Conservation (phyloP, 2,329 filamentous ascomycete genomes). For the Macrophomina pseudophaseolina region DNA sequence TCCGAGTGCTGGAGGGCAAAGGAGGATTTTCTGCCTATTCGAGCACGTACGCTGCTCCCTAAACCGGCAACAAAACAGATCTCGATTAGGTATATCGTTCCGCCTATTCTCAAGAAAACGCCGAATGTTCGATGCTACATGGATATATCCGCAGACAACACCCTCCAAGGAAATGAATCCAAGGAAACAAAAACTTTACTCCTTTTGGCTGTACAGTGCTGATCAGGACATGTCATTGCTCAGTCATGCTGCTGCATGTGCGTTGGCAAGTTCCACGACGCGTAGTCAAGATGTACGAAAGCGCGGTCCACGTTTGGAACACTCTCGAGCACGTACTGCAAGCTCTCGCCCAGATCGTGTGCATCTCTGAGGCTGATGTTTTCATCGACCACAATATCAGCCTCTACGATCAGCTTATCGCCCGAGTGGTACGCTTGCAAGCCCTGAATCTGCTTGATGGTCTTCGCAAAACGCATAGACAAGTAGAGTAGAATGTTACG, state of each 20-base stretch:
- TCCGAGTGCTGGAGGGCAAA: neutral
- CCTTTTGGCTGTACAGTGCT: neutral
- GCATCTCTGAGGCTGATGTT: slow-evolving; percentile 76
- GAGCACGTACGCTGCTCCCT: neutral
- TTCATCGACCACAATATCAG: slow-evolving; percentile 83
- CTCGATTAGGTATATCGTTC: slow-evolving; percentile 5
- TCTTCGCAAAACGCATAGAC: slow-evolving; percentile 90
- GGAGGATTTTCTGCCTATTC: neutral
- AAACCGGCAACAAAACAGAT: neutral
- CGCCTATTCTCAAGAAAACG: neutral
- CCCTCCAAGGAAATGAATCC: neutral
- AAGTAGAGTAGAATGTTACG: slow-evolving; percentile 86
- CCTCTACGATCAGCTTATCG: slow-evolving; percentile 82
- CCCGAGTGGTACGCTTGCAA: slow-evolving; percentile 84
- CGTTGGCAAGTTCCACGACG: slow-evolving; percentile 55
- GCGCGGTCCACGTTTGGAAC: slow-evolving; percentile 73
- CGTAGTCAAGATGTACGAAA: slow-evolving; percentile 60
- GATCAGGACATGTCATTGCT: neutral
- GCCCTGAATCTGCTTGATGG: slow-evolving; percentile 84
- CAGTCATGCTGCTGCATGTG: slow-evolving; percentile 55
- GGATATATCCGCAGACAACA: neutral
- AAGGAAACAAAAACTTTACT: neutral
- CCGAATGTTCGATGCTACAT: slow-evolving; percentile 4
- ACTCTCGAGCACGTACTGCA: slow-evolving; percentile 85
- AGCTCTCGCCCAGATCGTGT: slow-evolving; percentile 77